A percentile compares a stretch with the other conserved stretches of the same genome.
Conservation (phyloP, 306 rosid species). For the Fragaria nilgerrensis region DNA sequence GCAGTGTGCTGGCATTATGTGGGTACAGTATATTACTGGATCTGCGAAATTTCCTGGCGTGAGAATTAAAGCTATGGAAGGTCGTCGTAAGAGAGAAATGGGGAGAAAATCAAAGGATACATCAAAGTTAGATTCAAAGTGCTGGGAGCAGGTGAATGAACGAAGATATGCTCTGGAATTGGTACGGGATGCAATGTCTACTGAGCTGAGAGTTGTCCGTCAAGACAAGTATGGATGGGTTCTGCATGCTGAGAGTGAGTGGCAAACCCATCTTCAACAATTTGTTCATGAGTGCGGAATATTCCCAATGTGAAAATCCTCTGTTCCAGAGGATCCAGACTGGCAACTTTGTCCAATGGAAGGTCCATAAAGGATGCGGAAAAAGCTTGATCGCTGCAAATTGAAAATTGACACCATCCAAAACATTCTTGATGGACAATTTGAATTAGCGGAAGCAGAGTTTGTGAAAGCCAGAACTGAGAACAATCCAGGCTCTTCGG, state of each 20-base stretch:
- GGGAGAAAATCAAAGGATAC: conserved; percentile 82
- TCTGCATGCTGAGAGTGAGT: conserved; percentile 99
- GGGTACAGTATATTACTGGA: conserved; percentile 94
- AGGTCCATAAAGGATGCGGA: conserved; percentile 99
- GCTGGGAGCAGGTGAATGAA: conserved; percentile 97
- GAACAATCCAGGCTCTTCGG: conserved; percentile 49
- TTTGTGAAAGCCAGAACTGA: conserved; percentile 46
- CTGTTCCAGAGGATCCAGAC: conserved; percentile 57
- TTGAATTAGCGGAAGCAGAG: conserved; percentile 57
- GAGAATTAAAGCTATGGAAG: conserved; percentile 92
- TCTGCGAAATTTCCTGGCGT: conserved; percentile 95
- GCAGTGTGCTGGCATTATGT: conserved; percentile 91
- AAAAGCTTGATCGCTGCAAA: conserved; percentile 86
- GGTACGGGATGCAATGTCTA: conserved; percentile 93
- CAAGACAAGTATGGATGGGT: conserved; percentile 99
- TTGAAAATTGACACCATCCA: conserved; percentile 75
- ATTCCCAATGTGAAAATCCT: conserved; percentile 64
- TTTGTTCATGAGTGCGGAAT: conserved; percentile 97
- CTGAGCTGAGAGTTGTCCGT: conserved; percentile 96
- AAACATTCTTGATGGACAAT: conserved; percentile 76
- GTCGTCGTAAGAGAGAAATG: conserved; percentile 92
- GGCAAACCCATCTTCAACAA: conserved; percentile 94
- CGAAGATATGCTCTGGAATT: conserved; percentile 89
- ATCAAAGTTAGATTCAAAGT: conserved; percentile 74
- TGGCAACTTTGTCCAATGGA: conserved; percentile 99